Evolutionary conservation across 805 yeast genomes (phyloP), one percentile per base, ranked within the genome.

Genomic region (Candida piceae): DNA sequence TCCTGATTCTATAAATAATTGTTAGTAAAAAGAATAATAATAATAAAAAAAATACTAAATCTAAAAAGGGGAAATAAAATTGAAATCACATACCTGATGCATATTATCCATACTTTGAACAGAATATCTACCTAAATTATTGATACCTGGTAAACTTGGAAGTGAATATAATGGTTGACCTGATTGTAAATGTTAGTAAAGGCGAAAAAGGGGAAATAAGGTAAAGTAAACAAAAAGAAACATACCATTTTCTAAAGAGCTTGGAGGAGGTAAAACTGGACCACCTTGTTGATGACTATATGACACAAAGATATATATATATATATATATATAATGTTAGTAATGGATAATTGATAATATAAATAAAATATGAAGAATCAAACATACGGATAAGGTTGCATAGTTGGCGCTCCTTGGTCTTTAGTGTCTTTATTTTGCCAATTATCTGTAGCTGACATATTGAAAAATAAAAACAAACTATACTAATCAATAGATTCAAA

Each of bases 201-300:
- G n/a, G n/a, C n/a, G n/a, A n/a, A n/a, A n/a, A n/a, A n/a, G n/a
- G n/a, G n/a, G n/a, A n/a, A n/a, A n/a, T n/a, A n/a, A n/a, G n/a
- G n/a, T n/a, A n/a, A n/a, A n/a, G n/a, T n/a, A n/a, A n/a, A n/a
- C n/a, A n/a, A n/a, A n/a, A n/a, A n/a, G n/a, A n/a, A 29, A 67
- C 72, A 36, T 66, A 67, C 75, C 72, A 38, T 71, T 62, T 49
- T 72, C 78, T 43, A 72, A 61, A 20, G 55, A 52, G 28, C 57
- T 74, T 13, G 81, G 80, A 10, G 81, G 80, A 6, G 80, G 81
- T 42, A 76, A 63, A 13, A 75, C 78, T 9, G 80, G 80, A 6
- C 78, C 62, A 44, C 44, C 49, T 42, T 45, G 74, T 55, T 72
- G 80, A 51, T 76, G 78, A 47, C 79, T 74, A 42, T 18, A n/a